Evolutionary conservation across 2,329 filamentous ascomycete species (phyloP).

Genomic region (Trichoderma oligosporum): DNA sequence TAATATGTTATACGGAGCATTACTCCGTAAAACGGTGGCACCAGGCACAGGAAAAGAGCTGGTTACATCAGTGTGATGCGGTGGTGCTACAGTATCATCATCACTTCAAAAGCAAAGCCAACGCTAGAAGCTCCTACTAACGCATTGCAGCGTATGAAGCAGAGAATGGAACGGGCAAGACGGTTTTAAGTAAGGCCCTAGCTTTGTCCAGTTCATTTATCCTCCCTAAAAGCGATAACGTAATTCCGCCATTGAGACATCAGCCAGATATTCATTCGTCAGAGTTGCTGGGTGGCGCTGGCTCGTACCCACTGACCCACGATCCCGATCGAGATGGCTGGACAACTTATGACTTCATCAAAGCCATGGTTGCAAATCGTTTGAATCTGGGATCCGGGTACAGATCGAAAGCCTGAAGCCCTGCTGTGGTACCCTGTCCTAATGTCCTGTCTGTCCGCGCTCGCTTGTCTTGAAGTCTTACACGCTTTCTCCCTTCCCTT

Average conservation of each 20-base stretch:
- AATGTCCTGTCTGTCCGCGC: neutral
- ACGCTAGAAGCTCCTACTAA: slow-evolving; percentile 1
- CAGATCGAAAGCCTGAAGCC: slow-evolving; percentile 5
- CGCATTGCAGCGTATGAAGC: no score
- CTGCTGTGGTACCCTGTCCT: slow-evolving; percentile 12
- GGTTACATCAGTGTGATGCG: slow-evolving; percentile 17
- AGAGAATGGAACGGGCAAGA: neutral
- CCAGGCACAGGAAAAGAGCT: slow-evolving; percentile 11
- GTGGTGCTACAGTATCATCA: slow-evolving; percentile 3
- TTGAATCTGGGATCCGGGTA: slow-evolving; percentile 15
- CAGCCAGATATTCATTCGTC: slow-evolving; percentile 6
- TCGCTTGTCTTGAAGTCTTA: neutral
- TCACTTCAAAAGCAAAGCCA: neutral
- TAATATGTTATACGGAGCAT: neutral
- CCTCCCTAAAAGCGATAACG: neutral
- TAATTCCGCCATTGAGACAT: slow-evolving; percentile 11
- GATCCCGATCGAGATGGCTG: slow-evolving; percentile 16
- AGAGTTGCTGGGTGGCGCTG: neutral
- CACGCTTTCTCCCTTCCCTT: neutral
- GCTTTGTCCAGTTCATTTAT: neutral
- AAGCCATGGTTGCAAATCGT: slow-evolving; percentile 1
- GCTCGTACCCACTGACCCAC: slow-evolving; percentile 4
- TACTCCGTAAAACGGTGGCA: slow-evolving; percentile 2
- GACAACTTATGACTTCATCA: slow-evolving; percentile 18
- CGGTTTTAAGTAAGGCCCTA: no score